Evolutionary conservation across 192 early-diverging fungal genomes (phyloP), one percentile per base, ranked within the genome.

Genomic region (Obelidium mucronatum): DNA sequence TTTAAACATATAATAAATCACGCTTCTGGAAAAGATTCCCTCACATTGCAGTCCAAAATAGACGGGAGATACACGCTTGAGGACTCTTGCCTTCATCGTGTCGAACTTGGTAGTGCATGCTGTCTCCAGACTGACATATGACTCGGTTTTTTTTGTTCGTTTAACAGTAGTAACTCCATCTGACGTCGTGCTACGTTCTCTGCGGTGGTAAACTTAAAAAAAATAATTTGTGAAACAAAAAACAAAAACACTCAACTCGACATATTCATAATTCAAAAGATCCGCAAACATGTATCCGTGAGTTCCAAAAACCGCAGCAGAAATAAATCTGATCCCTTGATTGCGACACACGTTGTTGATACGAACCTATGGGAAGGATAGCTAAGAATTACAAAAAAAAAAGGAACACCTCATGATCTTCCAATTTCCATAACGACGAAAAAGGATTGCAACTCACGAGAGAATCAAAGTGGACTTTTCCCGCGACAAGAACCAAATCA

Each of bases 251-350:
- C 39, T 51, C 33, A 37, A 84, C 79, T 81, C 80, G 17, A 77
- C 53, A 56, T 79, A 96, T 3, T 82, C 69, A 75, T 96, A 91
- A 3, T 85, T 58, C 1, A 61, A 78, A 35, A 96, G 78, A 82
- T 98, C 96, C 72, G 88, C 88, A 78, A 97, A 97, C n/a, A 95
- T 89, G 80, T 90, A 98, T 13, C 95, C 95, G 69, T 86, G 87
- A 48, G 92, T 82, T 6, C 96, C 97, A 69, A 88, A 87, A 0
- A 88, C 80, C 64, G 85, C 90, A 30, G 92, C 89, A 15, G 83
- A 81, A 80, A 92, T 94, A 85, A 93, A 83, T 83, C 91, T 73
- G 42, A 83, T 81, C 30, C 75, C 66, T 24, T 80, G 83, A 63
- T 63, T 66, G 36, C 92, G 82, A 78, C 96, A 94, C 2, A 90